These are phyloP conservation scores for Croton laevigatus DNA, from an alignment of 441 rosid genomes.

Conservation along the genomic window DNA sequence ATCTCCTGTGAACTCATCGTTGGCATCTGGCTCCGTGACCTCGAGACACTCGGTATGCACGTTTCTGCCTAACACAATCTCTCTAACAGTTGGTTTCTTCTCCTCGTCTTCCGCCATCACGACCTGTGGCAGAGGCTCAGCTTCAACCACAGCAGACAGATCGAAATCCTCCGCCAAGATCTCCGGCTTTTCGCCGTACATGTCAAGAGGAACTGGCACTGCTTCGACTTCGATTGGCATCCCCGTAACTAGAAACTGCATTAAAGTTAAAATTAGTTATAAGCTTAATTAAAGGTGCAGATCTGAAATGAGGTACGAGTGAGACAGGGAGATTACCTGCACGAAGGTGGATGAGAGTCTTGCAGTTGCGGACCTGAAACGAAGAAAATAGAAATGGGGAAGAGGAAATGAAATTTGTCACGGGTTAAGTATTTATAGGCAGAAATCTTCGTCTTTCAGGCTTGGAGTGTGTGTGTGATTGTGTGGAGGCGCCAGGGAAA, in stretches of 20 bases:
- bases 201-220: background rate
- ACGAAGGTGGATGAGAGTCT: background rate
- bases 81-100: constrained; percentile 26
- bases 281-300: background rate
- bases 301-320: background rate
- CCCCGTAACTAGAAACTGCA: background rate
- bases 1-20: constrained; percentile 83
- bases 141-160: constrained; percentile 33
- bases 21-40: constrained; percentile 78
- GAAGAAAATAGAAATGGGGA: background rate
- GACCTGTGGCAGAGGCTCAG: constrained; percentile 48
- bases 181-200: constrained; percentile 24
- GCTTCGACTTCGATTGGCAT: constrained; percentile 18
- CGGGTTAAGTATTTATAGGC: background rate
- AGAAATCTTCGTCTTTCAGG: background rate
- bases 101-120: constrained; percentile 17
- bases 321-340: background rate
- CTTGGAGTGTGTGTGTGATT: too few relatives aligned
- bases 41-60: constrained; percentile 70
- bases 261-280: too few relatives aligned
- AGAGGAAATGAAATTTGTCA: too few relatives aligned
- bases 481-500: too few relatives aligned
- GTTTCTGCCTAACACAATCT: constrained; percentile 75
- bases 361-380: background rate
- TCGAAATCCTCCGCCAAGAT: constrained; percentile 39